Conservation (phyloP, 768 basidiomycete species). For the Nidularia pulvinata region DNA sequence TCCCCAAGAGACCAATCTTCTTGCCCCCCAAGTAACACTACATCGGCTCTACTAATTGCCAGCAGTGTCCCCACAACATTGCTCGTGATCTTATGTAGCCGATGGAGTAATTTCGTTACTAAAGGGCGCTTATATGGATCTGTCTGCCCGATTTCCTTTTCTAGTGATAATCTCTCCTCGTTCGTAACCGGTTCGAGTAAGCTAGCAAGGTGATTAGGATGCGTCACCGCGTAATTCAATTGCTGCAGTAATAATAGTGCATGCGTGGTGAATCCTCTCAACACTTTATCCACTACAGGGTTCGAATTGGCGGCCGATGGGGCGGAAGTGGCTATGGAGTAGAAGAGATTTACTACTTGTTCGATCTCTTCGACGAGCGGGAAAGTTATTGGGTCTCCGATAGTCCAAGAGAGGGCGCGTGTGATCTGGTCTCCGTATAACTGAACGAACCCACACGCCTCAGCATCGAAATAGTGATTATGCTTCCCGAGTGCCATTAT, state of each 20-base stretch:
- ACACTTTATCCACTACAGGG: constrained; percentile 57
- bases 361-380: constrained; percentile 84
- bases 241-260: constrained; percentile 81
- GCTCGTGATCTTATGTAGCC: constrained; percentile 68
- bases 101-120: constrained; percentile 69
- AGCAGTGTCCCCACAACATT: constrained; percentile 72
- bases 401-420: constrained; percentile 79
- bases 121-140: constrained; percentile 75
- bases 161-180: constrained; percentile 71
- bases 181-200: constrained; percentile 77
- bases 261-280: constrained; percentile 67
- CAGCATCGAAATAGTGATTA: constrained; percentile 80
- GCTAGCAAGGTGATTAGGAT: constrained; percentile 86
- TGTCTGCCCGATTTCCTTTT: constrained; percentile 60
- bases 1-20: constrained; percentile 75
- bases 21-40: constrained; percentile 58
- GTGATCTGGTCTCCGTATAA: constrained; percentile 82
- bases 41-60: constrained; percentile 68
- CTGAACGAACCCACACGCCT: constrained; percentile 85
- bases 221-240: constrained; percentile 87
- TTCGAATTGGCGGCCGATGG: constrained; percentile 43
- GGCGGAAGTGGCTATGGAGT: constrained; percentile 63
- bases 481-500: constrained; percentile 60
- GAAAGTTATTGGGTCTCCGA: constrained; percentile 74
- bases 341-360: constrained; percentile 76